phyloP scores from a whole-genome alignment of 805 yeast genomes.

The Blastobotrys robertii region DNA sequence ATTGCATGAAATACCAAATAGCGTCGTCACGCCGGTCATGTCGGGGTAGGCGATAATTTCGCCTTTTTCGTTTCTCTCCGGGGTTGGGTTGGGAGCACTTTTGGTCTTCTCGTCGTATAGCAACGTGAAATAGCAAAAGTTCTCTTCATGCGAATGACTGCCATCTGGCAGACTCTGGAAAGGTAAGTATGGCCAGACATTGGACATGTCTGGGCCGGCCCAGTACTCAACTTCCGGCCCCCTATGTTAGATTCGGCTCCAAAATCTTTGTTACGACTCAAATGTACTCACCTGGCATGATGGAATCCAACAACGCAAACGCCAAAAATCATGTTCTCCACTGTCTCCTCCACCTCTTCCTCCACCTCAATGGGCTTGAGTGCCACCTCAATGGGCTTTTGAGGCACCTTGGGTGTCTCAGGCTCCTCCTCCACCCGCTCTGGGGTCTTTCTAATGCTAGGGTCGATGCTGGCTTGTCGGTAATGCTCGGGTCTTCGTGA shows the following conservation, averaged over 20 bases:
- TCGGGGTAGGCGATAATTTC: conserved; percentile 33
- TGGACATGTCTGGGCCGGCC: conserved; percentile 42
- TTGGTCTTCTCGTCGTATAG: conserved; percentile 50
- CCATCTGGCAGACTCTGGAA: conserved; percentile 97
- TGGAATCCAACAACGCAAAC: conserved; percentile 88
- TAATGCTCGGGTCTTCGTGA: no score
- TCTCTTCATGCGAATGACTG: conserved; percentile 86
- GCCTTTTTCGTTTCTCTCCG: conserved; percentile 30
- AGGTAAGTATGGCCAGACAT: conserved; percentile 77
- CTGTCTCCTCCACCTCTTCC: conserved; percentile 46
- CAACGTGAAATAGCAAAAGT: conserved; percentile 82
- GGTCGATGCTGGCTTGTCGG: no score
- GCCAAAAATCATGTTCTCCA: conserved; percentile 62
- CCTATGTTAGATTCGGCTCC: conserved; percentile 32
- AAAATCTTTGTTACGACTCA: not conserved
- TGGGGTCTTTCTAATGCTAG: no score
- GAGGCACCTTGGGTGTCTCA: no score
- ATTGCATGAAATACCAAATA: conserved; percentile 93
- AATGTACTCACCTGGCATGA: conserved; percentile 36
- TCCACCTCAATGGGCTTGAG: conserved; percentile 44
- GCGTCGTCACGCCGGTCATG: conserved; percentile 43
- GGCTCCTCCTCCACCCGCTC: no score
- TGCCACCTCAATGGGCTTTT: no score
- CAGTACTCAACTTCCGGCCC: conserved; percentile 97
- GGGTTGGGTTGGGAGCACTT: conserved; percentile 35